phyloP scores from a whole-genome alignment of 2,329 filamentous ascomycete genomes.

The Clarireedia sp. region DNA sequence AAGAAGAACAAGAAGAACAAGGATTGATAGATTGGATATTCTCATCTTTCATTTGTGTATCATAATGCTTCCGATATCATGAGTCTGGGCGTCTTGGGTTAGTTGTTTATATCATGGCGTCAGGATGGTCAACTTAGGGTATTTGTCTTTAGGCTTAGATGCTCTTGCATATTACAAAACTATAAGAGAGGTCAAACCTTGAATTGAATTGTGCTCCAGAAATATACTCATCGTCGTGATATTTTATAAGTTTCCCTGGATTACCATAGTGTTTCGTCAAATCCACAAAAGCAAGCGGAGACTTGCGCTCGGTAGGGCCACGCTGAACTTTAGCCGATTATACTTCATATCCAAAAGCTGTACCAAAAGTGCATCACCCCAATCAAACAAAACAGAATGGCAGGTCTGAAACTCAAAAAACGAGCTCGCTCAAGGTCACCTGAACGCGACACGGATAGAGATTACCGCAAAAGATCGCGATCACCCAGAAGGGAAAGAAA shows the following conservation, averaged over 20 bases:
- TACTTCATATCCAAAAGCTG: neutral
- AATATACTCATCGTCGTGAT: too few species aligned
- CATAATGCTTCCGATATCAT: conserved; percentile 13
- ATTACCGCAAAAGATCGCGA: conserved; percentile 8
- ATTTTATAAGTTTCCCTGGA: neutral
- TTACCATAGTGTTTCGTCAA: neutral
- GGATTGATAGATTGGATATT: conserved; percentile 19
- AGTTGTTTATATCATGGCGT: conserved; percentile 9
- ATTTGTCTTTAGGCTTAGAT: conserved; percentile 9
- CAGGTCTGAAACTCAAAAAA: conserved; percentile 10
- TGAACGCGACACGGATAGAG: conserved; percentile 4
- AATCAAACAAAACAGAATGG: neutral
- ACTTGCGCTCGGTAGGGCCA: neutral
- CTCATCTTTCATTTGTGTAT: conserved; percentile 13
- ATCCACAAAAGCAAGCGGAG: neutral
- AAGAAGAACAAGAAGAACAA: conserved; percentile 49
- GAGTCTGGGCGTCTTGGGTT: conserved; percentile 11
- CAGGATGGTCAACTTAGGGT: conserved; percentile 7
- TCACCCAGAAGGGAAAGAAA: conserved; percentile 32
- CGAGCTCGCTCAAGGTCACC: conserved; percentile 7
- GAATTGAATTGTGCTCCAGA: neutral
- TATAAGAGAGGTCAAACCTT: conserved; percentile 1
- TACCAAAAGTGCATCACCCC: neutral
- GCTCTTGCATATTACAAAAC: conserved; percentile 10
- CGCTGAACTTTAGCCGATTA: neutral